phyloP scores from a whole-genome alignment of 768 basidiomycete genomes.

The Naematelia aurantialba region DNA sequence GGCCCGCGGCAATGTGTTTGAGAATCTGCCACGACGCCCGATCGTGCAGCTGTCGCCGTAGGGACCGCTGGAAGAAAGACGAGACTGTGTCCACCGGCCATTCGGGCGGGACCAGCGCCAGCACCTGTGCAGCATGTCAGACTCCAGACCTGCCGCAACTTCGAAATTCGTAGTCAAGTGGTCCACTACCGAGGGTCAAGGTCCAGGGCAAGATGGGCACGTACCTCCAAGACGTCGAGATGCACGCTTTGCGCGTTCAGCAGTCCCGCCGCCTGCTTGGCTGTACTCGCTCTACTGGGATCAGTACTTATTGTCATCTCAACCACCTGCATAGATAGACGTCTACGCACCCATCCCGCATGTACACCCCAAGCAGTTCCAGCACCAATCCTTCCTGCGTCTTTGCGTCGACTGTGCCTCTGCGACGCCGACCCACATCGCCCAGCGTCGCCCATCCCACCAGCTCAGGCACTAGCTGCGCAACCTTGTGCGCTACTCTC shows the following conservation, averaged over 20 bases:
- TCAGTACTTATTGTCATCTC: too few relatives aligned
- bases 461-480: conserved; percentile 55
- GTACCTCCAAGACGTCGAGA: conserved; percentile 72
- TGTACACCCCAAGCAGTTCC: conserved; percentile 74
- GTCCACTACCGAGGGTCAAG: too few relatives aligned
- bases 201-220: too few relatives aligned
- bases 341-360: conserved; percentile 71
- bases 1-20: conserved; percentile 70
- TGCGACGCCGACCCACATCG: conserved; percentile 45
- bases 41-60: conserved; percentile 69
- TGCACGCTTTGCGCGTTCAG: conserved; percentile 76
- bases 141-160: background rate
- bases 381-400: conserved; percentile 62
- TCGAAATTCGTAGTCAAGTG: too few relatives aligned
- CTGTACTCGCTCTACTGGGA: conserved; percentile 57
- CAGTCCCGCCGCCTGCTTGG: conserved; percentile 63
- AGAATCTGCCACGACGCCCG: conserved; percentile 55
- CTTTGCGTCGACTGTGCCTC: conserved; percentile 54
- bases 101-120: conserved; percentile 60
- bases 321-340: too few relatives aligned
- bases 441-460: conserved; percentile 59
- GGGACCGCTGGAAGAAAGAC: conserved; percentile 72
- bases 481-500: conserved; percentile 58
- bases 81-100: conserved; percentile 74
- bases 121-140: conserved; percentile 54